Conservation (phyloP, 2,329 filamentous ascomycete genomes). For the Seiridium unicorne region DNA sequence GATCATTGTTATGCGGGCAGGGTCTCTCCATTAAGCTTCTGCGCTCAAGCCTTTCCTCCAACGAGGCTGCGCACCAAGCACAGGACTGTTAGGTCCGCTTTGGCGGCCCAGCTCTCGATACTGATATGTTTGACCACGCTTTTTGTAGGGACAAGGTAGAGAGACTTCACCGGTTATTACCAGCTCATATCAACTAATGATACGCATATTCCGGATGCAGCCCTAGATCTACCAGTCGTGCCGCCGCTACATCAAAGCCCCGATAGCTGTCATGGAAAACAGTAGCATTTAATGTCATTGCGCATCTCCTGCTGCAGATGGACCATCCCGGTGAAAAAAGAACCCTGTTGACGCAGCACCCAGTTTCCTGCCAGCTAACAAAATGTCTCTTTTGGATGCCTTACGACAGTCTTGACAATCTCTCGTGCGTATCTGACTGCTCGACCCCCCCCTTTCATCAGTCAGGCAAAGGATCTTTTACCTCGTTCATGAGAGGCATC, state of each 20-base stretch:
- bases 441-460: background rate
- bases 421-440: background rate
- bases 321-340: background rate
- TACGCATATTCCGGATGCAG: background rate
- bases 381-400: background rate
- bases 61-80: background rate
- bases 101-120: background rate
- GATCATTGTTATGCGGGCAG: conserved; percentile 26
- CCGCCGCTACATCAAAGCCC: no score
- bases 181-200: background rate
- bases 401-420: background rate
- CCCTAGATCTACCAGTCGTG: no score
- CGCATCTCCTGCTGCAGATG: no score
- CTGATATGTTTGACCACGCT: background rate
- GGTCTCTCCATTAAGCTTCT: conserved; percentile 10
- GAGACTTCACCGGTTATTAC: background rate
- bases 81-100: no score
- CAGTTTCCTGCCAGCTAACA: no score
- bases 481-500: background rate
- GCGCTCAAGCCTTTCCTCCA: background rate
- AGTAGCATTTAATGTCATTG: no score
- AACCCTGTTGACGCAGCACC: background rate
- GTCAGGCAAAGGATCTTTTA: background rate
- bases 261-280: no score
- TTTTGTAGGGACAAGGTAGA: background rate